Evolutionary conservation across 176 grass and related monocot species (phyloP).

Genomic region (Cenchrus purpureus): DNA sequence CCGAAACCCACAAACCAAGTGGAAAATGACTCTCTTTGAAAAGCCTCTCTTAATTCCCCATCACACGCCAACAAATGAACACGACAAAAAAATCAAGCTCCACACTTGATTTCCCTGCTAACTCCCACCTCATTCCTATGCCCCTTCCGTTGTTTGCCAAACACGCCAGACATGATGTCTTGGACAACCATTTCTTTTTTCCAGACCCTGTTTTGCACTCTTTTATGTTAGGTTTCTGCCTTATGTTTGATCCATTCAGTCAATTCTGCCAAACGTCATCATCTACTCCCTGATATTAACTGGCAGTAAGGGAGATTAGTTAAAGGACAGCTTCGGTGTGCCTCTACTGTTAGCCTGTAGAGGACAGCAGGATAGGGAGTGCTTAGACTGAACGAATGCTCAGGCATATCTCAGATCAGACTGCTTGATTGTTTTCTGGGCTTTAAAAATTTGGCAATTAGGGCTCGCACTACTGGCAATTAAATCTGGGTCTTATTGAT

Average conservation of each 20-base stretch:
- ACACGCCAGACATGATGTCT: not conserved
- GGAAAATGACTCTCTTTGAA: not conserved
- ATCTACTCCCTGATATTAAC: not conserved
- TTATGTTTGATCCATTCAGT: not conserved
- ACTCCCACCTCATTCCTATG: not conserved
- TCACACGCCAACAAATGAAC: not conserved
- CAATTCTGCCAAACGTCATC: not conserved
- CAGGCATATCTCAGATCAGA: conserved; percentile 4
- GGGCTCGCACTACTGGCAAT: not conserved
- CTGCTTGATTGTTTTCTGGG: conserved; percentile 26
- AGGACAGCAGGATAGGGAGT: not conserved
- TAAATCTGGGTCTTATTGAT: not conserved
- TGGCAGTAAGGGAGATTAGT: not conserved
- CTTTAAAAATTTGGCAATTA: conserved; percentile 13
- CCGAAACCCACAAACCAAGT: not conserved
- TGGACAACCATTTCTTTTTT: not conserved
- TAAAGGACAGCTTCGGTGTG: not conserved
- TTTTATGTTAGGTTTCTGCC: not conserved
- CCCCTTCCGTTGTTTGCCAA: not conserved
- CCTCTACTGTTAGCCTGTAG: not conserved
- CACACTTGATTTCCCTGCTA: not conserved
- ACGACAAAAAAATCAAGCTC: not conserved
- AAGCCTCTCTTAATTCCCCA: not conserved
- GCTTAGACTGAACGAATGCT: conserved; percentile 11
- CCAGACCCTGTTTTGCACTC: not conserved